Base-by-base conservation (phyloP, 441 rosid species). In the Pelargonium cotyledonis region DNA sequence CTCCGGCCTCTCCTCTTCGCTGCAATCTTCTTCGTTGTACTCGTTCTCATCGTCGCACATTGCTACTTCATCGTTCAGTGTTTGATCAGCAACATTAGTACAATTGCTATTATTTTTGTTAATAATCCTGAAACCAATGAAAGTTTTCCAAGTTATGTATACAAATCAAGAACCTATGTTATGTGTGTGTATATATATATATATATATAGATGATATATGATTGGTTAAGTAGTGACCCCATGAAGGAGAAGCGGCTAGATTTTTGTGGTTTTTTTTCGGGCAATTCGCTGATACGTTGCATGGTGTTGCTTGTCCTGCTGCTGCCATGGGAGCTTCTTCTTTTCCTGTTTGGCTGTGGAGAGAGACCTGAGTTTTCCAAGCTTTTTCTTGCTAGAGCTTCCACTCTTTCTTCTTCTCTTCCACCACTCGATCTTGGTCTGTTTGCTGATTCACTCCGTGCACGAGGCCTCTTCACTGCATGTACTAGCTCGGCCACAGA, bases 401-500 rank as follows among this genome's bases (percentile, higher is more conserved):
- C 80, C 8, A 76, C 58, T 72, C 82, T 81, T 26, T 80, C 81
- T 15, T 76, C 85, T 68, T 68, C 89, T 5, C 46, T 84, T 5
- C 79, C 87, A 18, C 85, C 84, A 62, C 72, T 89, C 0, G 93
- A 84, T 80, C 82, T 88, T 75, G 95, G 91, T 55, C 72, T 80
- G 47, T 77, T 82, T 7, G 75, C 69, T 4, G 97, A 89, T 85
- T 89, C 96, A 67, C 97, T 91, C 18, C 81, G 79, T 4, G 98
- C 82, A 63, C 97, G 89, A 19, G 99, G 97, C 70, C 77, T 85
- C 81, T 79, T 85, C 76, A 95, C 92, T 4, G 99, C 99, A 69
- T 91, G 82, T 38, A 95, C 86, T 7, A 95, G 89, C 80, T 95
- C 99, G 0, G 86, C 78, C 5, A 95, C 96, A 61, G 97, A 88